These are phyloP conservation scores for Trypanosoma platydactyli DNA, from an alignment of 208 protist species.

Conservation along the genomic window DNA sequence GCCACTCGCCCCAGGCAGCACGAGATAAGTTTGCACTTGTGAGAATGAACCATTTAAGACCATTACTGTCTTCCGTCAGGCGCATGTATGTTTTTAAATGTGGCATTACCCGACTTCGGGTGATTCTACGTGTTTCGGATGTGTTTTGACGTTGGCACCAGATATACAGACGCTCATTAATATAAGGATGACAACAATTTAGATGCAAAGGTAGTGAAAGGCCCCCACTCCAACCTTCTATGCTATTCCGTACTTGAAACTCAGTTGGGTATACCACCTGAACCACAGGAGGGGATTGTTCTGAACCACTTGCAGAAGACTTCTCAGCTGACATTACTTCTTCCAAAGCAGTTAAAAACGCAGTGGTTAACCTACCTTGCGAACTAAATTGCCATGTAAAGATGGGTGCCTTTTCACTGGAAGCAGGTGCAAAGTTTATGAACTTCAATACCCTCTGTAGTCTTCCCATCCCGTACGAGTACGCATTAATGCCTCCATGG, in stretches of 20 bases:
- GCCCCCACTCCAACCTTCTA: slow-evolving; percentile 82
- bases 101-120: slow-evolving; percentile 42
- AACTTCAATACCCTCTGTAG: slow-evolving; percentile 33
- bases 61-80: slow-evolving; percentile 24
- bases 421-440: background rate
- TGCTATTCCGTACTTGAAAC: slow-evolving; percentile 58
- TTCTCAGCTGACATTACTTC: slow-evolving; percentile 37
- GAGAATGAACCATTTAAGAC: slow-evolving; percentile 69
- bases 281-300: slow-evolving; percentile 29
- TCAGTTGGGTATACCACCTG: slow-evolving; percentile 83
- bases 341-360: slow-evolving; percentile 50
- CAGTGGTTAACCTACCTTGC: slow-evolving; percentile 55
- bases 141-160: slow-evolving; percentile 36
- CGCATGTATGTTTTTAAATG: slow-evolving; percentile 88
- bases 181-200: slow-evolving; percentile 52
- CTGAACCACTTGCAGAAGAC: background rate
- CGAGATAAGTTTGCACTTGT: slow-evolving; percentile 87
- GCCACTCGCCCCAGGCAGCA: slow-evolving; percentile 72
- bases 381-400: slow-evolving; percentile 88
- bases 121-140: background rate
- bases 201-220: slow-evolving; percentile 63
- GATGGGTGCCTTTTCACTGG: background rate
- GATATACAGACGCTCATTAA: slow-evolving; percentile 68
- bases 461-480: slow-evolving; percentile 38
- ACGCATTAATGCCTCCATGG: slow-evolving; percentile 24